phyloP scores from a whole-genome alignment of 2,329 filamentous ascomycete genomes.

The Pseudophaeomoniella oleicola region DNA sequence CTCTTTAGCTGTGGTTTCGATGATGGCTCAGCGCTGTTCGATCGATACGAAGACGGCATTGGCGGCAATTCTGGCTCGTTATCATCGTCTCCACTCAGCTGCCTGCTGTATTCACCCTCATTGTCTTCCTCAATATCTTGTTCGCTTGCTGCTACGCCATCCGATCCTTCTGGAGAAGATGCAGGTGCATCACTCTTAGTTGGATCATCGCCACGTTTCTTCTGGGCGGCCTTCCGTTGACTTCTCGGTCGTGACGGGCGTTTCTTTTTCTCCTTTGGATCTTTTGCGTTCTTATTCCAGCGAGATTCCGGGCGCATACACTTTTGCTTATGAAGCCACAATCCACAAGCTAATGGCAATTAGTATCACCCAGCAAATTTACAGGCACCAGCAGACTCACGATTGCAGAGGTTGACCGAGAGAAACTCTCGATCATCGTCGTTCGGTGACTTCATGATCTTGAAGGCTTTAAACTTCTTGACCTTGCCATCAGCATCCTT shows the following conservation, averaged over 20 bases:
- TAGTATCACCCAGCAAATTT: slow-evolving; percentile 12
- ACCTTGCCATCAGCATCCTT: slow-evolving; percentile 48
- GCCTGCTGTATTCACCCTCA: slow-evolving; percentile 18
- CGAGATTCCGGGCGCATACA: slow-evolving; percentile 67
- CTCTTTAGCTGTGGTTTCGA: neutral
- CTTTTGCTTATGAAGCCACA: slow-evolving; percentile 86
- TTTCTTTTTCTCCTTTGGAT: slow-evolving; percentile 23
- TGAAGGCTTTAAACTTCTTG: slow-evolving; percentile 56
- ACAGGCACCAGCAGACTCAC: slow-evolving; percentile 33
- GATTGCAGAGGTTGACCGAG: slow-evolving; percentile 74
- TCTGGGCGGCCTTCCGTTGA: slow-evolving; percentile 10
- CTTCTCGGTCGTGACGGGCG: slow-evolving; percentile 10
- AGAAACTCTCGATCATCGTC: slow-evolving; percentile 57
- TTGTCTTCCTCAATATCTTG: slow-evolving; percentile 11
- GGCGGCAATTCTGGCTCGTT: slow-evolving; percentile 19
- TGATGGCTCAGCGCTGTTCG: slow-evolving; percentile 30
- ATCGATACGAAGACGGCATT: slow-evolving; percentile 26
- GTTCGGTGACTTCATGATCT: slow-evolving; percentile 57
- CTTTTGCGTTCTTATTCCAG: slow-evolving; percentile 56
- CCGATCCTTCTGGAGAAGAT: slow-evolving; percentile 17
- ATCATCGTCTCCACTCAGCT: slow-evolving; percentile 18
- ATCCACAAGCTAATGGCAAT: slow-evolving; percentile 56
- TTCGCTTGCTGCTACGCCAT: slow-evolving; percentile 10
- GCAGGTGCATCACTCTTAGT: slow-evolving; percentile 18
- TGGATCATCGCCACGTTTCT: slow-evolving; percentile 20